Evolutionary conservation across 257 asterid species (phyloP).

Genomic region (Orobanche coerulescens): DNA sequence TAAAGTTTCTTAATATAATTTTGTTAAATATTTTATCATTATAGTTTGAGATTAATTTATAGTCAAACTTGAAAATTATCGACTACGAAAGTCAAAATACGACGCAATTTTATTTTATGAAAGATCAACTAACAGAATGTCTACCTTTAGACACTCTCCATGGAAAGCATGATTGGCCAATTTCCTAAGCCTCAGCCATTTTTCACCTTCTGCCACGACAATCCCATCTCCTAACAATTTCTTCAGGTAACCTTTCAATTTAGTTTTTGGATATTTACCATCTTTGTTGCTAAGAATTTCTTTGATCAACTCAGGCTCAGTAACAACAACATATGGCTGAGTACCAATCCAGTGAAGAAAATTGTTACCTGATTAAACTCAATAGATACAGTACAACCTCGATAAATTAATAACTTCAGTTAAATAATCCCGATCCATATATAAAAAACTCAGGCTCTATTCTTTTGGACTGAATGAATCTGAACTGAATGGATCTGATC

Average conservation of each 20-base stretch:
- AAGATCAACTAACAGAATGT: neutral
- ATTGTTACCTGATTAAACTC: slow-evolving; percentile 35
- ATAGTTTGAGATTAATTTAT: too few species aligned
- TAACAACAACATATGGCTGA: slow-evolving; percentile 35
- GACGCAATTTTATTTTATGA: too few species aligned
- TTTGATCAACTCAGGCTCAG: slow-evolving; percentile 44
- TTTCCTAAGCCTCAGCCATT: slow-evolving; percentile 47
- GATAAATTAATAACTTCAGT: too few species aligned
- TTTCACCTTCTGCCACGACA: slow-evolving; percentile 36
- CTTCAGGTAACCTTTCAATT: neutral
- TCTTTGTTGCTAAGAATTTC: slow-evolving; percentile 43
- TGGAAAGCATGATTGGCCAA: slow-evolving; percentile 56
- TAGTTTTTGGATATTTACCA: slow-evolving; percentile 25
- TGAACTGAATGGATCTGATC: too few species aligned
- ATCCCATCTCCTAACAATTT: slow-evolving; percentile 47
- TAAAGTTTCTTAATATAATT: too few species aligned
- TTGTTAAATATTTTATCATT: too few species aligned
- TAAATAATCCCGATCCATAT: too few species aligned
- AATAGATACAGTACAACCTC: too few species aligned
- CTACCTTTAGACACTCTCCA: slow-evolving; percentile 46
- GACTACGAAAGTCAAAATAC: too few species aligned
- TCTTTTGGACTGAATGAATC: too few species aligned
- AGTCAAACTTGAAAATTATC: too few species aligned
- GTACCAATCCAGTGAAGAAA: slow-evolving; percentile 40
- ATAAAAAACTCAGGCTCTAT: too few species aligned